A percentile compares a stretch with the other conserved stretches of the same genome.
These are phyloP conservation scores for Nicotiana attenuata DNA, from an alignment of 257 asterid species.

Conservation along the genomic window DNA sequence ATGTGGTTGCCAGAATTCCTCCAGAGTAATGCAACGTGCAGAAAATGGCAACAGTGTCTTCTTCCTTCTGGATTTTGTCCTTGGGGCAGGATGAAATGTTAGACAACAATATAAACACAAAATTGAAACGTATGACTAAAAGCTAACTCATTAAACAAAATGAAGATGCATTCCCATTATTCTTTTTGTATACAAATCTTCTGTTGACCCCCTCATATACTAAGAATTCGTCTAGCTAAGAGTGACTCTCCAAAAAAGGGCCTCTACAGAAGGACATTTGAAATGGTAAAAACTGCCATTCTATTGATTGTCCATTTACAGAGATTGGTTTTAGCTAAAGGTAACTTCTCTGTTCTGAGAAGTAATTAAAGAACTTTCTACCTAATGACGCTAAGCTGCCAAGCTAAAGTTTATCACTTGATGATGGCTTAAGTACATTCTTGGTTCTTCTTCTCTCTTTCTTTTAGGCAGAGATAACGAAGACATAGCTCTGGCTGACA, in stretches of 20 bases:
- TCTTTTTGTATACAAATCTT: background rate
- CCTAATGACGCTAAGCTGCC: background rate
- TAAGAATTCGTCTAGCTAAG: background rate
- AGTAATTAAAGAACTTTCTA: background rate
- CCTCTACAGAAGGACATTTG: background rate
- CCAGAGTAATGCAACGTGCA: background rate
- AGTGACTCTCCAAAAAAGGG: background rate
- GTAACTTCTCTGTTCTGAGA: background rate
- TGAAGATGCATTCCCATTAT: background rate
- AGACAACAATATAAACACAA: background rate
- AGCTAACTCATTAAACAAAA: background rate
- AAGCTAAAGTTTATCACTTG: conserved; percentile 34
- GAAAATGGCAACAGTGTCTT: background rate
- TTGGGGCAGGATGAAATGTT: background rate
- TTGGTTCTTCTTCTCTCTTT: conserved; percentile 48
- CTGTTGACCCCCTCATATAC: background rate
- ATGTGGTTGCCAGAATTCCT: background rate
- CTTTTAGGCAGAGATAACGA: conserved; percentile 57
- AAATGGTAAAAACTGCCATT: background rate
- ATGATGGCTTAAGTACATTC: conserved; percentile 19
- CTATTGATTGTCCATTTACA: background rate
- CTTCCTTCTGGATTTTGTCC: no score
- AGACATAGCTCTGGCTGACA: conserved; percentile 54
- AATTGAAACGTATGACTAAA: background rate
- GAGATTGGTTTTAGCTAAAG: background rate